Conservation (phyloP, 208 protist genomes). For the Polymyxa betae region DNA sequence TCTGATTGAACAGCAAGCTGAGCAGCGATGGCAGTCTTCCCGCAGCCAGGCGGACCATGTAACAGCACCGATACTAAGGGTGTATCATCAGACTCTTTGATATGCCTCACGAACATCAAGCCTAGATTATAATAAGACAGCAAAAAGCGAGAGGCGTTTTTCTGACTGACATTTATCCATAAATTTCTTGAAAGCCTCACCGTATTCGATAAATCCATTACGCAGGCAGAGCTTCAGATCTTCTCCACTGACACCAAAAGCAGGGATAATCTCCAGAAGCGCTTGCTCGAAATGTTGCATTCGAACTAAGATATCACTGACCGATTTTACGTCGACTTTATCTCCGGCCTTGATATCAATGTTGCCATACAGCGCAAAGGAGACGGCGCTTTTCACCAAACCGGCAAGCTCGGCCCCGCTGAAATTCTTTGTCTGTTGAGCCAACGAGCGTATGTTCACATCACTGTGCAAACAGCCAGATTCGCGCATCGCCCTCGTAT, state of each 20-base stretch:
- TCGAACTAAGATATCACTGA: slow-evolving; percentile 59
- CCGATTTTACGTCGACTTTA: not conserved
- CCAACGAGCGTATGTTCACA: slow-evolving; percentile 89
- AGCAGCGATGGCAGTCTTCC: slow-evolving; percentile 94
- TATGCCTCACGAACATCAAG: slow-evolving; percentile 78
- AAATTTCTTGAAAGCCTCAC: slow-evolving; percentile 78
- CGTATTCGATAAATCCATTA: slow-evolving; percentile 91
- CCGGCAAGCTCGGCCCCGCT: slow-evolving; percentile 78
- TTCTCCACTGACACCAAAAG: slow-evolving; percentile 89
- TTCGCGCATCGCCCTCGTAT: slow-evolving; percentile 86
- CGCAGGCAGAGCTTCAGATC: slow-evolving; percentile 81
- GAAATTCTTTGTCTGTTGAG: slow-evolving; percentile 95
- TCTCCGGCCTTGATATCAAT: slow-evolving; percentile 57
- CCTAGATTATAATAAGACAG: slow-evolving; percentile 78
- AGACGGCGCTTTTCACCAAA: slow-evolving; percentile 80
- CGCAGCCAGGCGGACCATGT: slow-evolving; percentile 76
- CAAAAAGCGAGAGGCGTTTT: slow-evolving; percentile 81
- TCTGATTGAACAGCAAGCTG: slow-evolving; percentile 80
- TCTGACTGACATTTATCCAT: not conserved
- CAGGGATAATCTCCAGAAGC: slow-evolving; percentile 86
- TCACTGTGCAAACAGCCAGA: slow-evolving; percentile 80
- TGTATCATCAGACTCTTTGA: slow-evolving; percentile 78
- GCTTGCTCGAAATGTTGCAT: slow-evolving; percentile 79
- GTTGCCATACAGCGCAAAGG: slow-evolving; percentile 62
- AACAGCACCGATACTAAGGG: slow-evolving; percentile 89